Conservation (phyloP, 2,329 filamentous ascomycete genomes). For the Cercospora beticola region DNA sequence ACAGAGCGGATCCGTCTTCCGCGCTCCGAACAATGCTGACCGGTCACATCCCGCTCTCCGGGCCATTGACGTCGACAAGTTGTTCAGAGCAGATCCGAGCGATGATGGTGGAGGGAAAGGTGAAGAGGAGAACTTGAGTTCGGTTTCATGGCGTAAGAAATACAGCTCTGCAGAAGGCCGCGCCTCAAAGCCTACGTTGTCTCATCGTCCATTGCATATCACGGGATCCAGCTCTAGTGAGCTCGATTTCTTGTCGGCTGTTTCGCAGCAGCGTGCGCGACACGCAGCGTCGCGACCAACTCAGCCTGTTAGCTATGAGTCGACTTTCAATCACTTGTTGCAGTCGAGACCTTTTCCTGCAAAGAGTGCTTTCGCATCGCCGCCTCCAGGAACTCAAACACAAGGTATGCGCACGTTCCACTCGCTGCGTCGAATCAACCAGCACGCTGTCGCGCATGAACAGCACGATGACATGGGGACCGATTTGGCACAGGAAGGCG, state of each 20-base stretch:
- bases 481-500: background rate
- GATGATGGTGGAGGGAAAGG: background rate
- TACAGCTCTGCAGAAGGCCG: background rate
- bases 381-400: background rate
- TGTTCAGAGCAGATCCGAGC: background rate
- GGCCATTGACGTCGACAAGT: background rate
- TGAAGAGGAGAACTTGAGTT: background rate
- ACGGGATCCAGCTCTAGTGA: background rate
- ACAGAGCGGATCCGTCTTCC: background rate
- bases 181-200: background rate
- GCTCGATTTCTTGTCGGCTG: background rate
- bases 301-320: background rate
- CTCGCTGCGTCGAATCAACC: background rate
- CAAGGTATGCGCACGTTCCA: slow-evolving; percentile 6
- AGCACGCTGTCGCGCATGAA: background rate
- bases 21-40: background rate
- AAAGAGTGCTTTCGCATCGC: background rate
- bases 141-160: background rate
- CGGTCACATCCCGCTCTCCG: background rate
- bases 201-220: background rate
- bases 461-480: background rate
- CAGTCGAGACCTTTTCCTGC: background rate
- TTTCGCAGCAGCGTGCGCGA: background rate
- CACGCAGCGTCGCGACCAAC: background rate
- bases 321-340: background rate